Conservation (phyloP, 2,329 filamentous ascomycete genomes). For the Botrytis pseudocinerea region DNA sequence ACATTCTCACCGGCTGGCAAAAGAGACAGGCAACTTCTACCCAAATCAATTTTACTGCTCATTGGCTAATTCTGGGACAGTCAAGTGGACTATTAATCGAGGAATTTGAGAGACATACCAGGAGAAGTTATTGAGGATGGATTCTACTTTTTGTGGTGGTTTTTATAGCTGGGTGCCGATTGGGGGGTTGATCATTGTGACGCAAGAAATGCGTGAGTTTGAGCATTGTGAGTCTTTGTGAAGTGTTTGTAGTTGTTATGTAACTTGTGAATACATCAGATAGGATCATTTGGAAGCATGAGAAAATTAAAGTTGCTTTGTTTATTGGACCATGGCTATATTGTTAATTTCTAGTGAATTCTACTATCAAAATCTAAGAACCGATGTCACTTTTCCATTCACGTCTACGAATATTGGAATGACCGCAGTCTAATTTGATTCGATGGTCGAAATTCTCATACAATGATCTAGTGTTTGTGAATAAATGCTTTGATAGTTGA, state of each 20-base stretch:
- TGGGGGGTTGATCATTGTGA: constrained; percentile 1
- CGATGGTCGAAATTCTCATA: not conserved
- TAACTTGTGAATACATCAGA: not conserved
- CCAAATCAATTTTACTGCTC: not conserved
- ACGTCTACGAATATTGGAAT: not conserved
- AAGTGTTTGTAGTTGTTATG: not conserved
- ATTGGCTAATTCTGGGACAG: not conserved
- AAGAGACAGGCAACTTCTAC: not conserved
- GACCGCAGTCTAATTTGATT: not conserved
- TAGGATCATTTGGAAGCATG: not conserved
- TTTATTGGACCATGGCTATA: not conserved
- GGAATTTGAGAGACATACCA: constrained; percentile 9
- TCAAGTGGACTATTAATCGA: not conserved
- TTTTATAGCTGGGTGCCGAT: not conserved
- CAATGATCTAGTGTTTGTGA: not conserved
- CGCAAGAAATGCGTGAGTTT: constrained; percentile 13
- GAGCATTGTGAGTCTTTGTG: not conserved
- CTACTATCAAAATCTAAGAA: not conserved
- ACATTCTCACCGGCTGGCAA: not conserved
- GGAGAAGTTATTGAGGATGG: not conserved
- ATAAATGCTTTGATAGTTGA: not conserved
- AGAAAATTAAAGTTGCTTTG: not conserved
- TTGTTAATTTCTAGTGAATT: not conserved
- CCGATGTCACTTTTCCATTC: not conserved
- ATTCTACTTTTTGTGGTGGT: constrained; percentile 1